Conservation (phyloP, 306 rosid genomes). For the Inga laurina region DNA sequence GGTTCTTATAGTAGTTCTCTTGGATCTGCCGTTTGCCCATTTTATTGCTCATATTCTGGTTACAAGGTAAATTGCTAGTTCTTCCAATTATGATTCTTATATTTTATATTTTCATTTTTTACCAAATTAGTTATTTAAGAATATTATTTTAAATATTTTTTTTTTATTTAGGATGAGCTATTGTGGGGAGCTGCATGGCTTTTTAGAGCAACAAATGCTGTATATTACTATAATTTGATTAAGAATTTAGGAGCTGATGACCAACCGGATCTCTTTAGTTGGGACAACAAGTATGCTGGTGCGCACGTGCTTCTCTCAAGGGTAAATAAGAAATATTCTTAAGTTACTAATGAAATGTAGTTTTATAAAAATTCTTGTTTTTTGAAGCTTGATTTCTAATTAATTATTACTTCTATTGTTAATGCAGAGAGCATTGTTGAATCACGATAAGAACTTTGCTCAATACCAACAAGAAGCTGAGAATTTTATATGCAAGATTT, state of each 20-base stretch:
- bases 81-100: neutral
- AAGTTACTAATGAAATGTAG: too few species aligned
- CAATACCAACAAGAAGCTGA: slow-evolving; percentile 77
- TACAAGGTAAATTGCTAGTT: slow-evolving; percentile 52
- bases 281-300: slow-evolving; percentile 98
- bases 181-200: slow-evolving; percentile 98
- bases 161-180: slow-evolving; percentile 65
- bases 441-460: slow-evolving; percentile 64
- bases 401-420: neutral
- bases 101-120: neutral
- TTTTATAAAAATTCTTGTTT: too few species aligned
- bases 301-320: slow-evolving; percentile 85
- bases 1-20: slow-evolving; percentile 88
- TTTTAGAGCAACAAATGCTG: slow-evolving; percentile 74
- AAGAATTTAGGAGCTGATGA: slow-evolving; percentile 76
- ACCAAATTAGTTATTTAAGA: neutral
- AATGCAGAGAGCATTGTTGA: slow-evolving; percentile 59
- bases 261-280: slow-evolving; percentile 80
- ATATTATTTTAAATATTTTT: neutral
- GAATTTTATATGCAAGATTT: slow-evolving; percentile 79
- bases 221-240: slow-evolving; percentile 58
- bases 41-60: slow-evolving; percentile 95
- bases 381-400: too few species aligned
- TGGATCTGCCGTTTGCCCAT: slow-evolving; percentile 82
- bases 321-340: slow-evolving; percentile 39